A percentile compares a stretch with the other conserved stretches of the same genome.
phyloP scores from a whole-genome alignment of 768 basidiomycete genomes.

The Vararia minispora region DNA sequence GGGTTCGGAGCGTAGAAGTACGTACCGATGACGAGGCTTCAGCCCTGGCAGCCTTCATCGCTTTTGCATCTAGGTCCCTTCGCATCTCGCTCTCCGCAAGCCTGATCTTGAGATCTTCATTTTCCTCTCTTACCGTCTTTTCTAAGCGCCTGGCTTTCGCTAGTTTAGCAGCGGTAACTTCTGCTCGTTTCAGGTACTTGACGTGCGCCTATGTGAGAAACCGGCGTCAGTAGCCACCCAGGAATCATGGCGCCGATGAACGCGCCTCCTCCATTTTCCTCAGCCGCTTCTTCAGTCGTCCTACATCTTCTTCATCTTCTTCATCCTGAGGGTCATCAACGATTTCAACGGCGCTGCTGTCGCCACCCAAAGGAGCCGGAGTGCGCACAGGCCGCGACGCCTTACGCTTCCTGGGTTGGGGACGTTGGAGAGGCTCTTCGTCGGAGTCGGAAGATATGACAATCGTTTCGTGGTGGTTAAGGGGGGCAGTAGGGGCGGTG shows the following conservation, averaged over 20 bases:
- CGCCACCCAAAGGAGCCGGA: too few species aligned
- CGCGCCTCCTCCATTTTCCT: conserved; percentile 6
- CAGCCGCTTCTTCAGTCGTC: conserved; percentile 2
- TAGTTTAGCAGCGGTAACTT: too few species aligned
- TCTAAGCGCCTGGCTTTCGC: too few species aligned
- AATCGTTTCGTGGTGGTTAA: too few species aligned
- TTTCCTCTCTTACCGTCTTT: too few species aligned
- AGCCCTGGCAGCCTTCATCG: conserved; percentile 6
- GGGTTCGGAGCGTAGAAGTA: too few species aligned
- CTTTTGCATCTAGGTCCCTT: conserved; percentile 5
- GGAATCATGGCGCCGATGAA: too few species aligned
- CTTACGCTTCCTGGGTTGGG: conserved; percentile 1
- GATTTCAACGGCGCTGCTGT: conserved; percentile 6
- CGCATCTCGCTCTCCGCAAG: conserved; percentile 2
- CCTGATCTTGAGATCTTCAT: not conserved
- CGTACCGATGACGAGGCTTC: too few species aligned
- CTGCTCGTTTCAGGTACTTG: too few species aligned
- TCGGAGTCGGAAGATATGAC: conserved; percentile 12
- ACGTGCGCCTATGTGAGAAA: too few species aligned
- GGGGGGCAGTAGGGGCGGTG: too few species aligned
- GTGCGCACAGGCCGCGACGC: not conserved
- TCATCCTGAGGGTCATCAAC: conserved; percentile 4
- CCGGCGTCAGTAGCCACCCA: too few species aligned
- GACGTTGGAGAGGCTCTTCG: not conserved
- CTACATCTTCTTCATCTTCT: conserved; percentile 4